phyloP scores from a whole-genome alignment of 169 alveolate genomes.

The Babesia gibsoni region DNA sequence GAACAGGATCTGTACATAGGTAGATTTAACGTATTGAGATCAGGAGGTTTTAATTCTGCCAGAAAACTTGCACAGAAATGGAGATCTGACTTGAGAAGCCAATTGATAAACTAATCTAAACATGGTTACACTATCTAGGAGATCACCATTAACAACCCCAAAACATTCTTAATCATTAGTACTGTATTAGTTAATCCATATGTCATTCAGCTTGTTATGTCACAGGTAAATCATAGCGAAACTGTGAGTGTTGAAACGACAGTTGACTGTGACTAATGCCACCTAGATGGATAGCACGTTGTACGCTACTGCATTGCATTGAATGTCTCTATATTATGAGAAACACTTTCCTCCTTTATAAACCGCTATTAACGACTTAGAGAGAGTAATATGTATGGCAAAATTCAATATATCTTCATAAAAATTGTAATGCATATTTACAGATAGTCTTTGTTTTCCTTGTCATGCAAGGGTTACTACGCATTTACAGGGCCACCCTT shows the following conservation, averaged over 20 bases:
- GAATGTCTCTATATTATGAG: neutral
- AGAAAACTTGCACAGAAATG: constrained; percentile 53
- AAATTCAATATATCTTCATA: neutral
- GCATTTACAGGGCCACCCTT: constrained; percentile 33
- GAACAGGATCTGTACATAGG: constrained; percentile 46
- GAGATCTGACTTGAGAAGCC: constrained; percentile 34
- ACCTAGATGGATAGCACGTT: too few species aligned
- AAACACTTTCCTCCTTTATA: neutral
- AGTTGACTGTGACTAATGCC: too few species aligned
- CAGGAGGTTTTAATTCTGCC: constrained; percentile 55
- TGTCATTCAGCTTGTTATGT: too few species aligned
- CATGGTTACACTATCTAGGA: too few species aligned
- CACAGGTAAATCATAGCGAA: too few species aligned
- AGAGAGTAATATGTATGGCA: neutral
- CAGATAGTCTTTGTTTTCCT: neutral
- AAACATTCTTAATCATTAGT: too few species aligned
- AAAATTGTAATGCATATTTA: neutral
- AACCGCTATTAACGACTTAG: neutral
- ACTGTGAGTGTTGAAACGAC: too few species aligned
- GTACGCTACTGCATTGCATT: too few species aligned
- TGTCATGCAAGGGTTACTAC: neutral
- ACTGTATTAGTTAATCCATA: too few species aligned
- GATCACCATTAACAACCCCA: too few species aligned
- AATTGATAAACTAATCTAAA: neutral
- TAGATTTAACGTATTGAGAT: constrained; percentile 28